These are phyloP conservation scores for Fragaria vesca DNA, from an alignment of 306 rosid species.

Conservation along the genomic window DNA sequence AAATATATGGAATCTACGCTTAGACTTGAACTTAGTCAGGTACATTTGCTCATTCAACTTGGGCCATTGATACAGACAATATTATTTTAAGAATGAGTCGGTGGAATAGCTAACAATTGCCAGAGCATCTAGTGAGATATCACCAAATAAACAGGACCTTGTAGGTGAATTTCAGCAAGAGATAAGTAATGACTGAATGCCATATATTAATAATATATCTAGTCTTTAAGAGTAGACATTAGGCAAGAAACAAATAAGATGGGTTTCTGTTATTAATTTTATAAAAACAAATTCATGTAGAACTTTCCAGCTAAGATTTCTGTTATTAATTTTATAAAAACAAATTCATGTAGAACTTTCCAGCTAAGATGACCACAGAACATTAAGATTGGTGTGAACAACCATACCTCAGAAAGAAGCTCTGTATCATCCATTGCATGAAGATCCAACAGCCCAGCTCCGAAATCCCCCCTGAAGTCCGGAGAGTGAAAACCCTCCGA, in stretches of 20 bases:
- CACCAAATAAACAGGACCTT: too few species aligned
- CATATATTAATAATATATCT: neutral
- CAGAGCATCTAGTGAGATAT: neutral
- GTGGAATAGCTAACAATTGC: neutral
- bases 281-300: neutral
- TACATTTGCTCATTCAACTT: neutral
- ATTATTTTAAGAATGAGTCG: neutral
- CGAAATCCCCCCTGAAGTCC: conserved; percentile 90
- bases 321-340: neutral
- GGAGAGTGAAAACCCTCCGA: conserved; percentile 77
- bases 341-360: neutral
- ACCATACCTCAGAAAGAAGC: conserved; percentile 81
- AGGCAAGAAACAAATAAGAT: too few species aligned
- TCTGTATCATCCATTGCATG: conserved; percentile 99
- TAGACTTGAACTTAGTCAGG: neutral
- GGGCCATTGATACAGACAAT: neutral
- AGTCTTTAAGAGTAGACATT: neutral
- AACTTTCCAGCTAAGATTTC: neutral
- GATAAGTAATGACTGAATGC: neutral
- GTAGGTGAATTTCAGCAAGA: neutral
- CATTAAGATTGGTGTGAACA: neutral
- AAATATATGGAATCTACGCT: neutral
- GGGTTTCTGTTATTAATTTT: neutral
- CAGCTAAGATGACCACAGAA: conserved; percentile 2
- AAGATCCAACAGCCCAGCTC: conserved; percentile 97